Conservation (phyloP, 768 basidiomycete genomes). For the Boletus reticulatus region DNA sequence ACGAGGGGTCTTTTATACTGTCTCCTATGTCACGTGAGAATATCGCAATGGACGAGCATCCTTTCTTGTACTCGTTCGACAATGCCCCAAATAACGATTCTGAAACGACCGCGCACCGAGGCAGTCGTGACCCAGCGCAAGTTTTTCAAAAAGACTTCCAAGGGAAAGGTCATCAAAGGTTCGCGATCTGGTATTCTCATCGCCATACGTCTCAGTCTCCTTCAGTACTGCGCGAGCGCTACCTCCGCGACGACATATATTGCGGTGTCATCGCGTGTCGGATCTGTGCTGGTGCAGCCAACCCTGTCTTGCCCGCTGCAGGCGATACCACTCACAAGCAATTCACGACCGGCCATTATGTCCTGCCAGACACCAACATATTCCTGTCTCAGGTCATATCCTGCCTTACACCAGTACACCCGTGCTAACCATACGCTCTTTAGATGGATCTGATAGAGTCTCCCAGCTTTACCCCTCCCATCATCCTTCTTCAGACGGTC, state of each 20-base stretch:
- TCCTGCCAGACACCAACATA: slow-evolving; percentile 94
- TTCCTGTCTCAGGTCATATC: slow-evolving; percentile 73
- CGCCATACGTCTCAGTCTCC: not conserved
- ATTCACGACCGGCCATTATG: slow-evolving; percentile 69
- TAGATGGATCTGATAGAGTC: slow-evolving; percentile 96
- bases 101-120: slow-evolving; percentile 69
- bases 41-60: not conserved
- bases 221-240: slow-evolving; percentile 87
- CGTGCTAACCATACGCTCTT: not conserved
- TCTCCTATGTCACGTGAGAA: slow-evolving; percentile 13
- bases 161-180: slow-evolving; percentile 95
- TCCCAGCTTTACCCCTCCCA: slow-evolving; percentile 66
- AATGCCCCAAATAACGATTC: slow-evolving; percentile 65
- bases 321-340: slow-evolving; percentile 58
- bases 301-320: slow-evolving; percentile 51
- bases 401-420: not conserved
- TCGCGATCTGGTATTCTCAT: slow-evolving; percentile 1
- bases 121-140: slow-evolving; percentile 80
- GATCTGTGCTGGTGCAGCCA: slow-evolving; percentile 46
- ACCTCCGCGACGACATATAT: slow-evolving; percentile 86
- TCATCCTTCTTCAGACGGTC: slow-evolving; percentile 93
- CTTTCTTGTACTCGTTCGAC: too few species aligned
- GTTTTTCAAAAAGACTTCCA: slow-evolving; percentile 94
- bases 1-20: not conserved
- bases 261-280: slow-evolving; percentile 79